These are phyloP conservation scores for Microcos paniculata DNA, from an alignment of 345 rosid genomes.

Conservation along the genomic window DNA sequence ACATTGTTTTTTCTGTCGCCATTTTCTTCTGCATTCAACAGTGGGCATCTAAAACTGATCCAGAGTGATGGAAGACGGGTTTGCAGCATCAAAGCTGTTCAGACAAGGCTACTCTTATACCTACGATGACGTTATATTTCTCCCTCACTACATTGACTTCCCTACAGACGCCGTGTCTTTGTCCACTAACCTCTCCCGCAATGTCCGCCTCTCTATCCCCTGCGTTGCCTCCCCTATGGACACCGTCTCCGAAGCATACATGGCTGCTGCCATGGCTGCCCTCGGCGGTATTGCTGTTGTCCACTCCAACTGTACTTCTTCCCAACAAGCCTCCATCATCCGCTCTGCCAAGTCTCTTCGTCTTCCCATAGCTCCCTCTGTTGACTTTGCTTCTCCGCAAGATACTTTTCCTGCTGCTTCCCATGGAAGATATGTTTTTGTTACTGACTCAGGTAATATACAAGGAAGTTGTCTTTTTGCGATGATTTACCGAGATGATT, in stretches of 20 bases:
- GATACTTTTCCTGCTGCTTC: slow-evolving; percentile 31
- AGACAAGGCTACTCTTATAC: slow-evolving; percentile 81
- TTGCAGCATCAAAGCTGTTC: slow-evolving; percentile 60
- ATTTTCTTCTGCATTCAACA: too few relatives aligned
- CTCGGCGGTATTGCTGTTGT: slow-evolving; percentile 79
- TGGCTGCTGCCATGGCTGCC: slow-evolving; percentile 91
- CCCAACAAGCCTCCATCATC: slow-evolving; percentile 63
- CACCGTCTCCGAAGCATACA: slow-evolving; percentile 83
- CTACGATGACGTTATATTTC: slow-evolving; percentile 86
- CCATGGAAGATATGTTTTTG: slow-evolving; percentile 27
- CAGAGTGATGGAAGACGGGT: slow-evolving; percentile 58
- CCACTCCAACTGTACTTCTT: slow-evolving; percentile 61
- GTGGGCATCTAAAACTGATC: too few relatives aligned
- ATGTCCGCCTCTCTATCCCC: slow-evolving; percentile 67
- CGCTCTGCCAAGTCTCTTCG: slow-evolving; percentile 67
- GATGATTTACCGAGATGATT: too few relatives aligned
- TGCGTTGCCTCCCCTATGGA: slow-evolving; percentile 97
- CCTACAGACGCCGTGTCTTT: slow-evolving; percentile 76
- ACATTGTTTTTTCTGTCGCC: too few relatives aligned
- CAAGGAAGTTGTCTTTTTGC: not conserved
- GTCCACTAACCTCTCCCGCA: slow-evolving; percentile 67
- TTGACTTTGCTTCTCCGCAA: slow-evolving; percentile 43
- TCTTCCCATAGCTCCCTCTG: slow-evolving; percentile 61
- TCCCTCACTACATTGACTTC: slow-evolving; percentile 92
- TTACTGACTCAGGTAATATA: slow-evolving; percentile 35